Percentiles rank a stretch among this genome's conserved stretches.
Evolutionary conservation across 2,329 filamentous ascomycete species (phyloP).

Genomic region (Hortaea werneckii): DNA sequence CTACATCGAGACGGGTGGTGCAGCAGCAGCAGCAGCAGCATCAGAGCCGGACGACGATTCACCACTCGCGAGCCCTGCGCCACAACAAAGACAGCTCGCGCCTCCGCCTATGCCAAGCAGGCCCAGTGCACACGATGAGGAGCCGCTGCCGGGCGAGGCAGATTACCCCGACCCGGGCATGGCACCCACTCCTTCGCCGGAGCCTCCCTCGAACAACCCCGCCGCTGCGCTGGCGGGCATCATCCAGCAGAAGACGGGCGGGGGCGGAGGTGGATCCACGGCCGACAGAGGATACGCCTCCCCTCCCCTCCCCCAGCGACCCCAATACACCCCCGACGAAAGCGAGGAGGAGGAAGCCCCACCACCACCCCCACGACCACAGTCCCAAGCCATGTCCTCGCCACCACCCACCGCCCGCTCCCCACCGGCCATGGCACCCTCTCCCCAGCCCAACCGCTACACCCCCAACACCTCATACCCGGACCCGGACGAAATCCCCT

Average conservation of each 20-base stretch:
- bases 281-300: constrained; percentile 29
- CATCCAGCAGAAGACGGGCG: constrained; percentile 39
- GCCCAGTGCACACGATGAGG: constrained; percentile 24
- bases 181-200: constrained; percentile 33
- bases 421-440: constrained; percentile 39
- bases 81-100: constrained; percentile 13
- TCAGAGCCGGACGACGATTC: constrained; percentile 41
- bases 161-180: constrained; percentile 35
- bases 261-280: constrained; percentile 12
- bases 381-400: constrained; percentile 45
- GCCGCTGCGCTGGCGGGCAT: constrained; percentile 49
- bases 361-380: constrained; percentile 53
- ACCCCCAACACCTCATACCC: constrained; percentile 14
- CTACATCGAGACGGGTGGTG: constrained; percentile 69
- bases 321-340: constrained; percentile 54
- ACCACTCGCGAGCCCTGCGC: constrained; percentile 29
- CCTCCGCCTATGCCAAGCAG: constrained; percentile 31
- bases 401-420: constrained; percentile 27
- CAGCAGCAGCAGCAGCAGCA: constrained; percentile 30
- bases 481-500: constrained; percentile 3
- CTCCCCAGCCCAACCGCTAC: constrained; percentile 46
- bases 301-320: constrained; percentile 45
- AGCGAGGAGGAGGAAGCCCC: constrained; percentile 54
- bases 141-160: constrained; percentile 29
- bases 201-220: constrained; percentile 35